These are phyloP conservation scores for Trichoderma guizhouense DNA, from an alignment of 2,329 filamentous ascomycete species.

Conservation along the genomic window DNA sequence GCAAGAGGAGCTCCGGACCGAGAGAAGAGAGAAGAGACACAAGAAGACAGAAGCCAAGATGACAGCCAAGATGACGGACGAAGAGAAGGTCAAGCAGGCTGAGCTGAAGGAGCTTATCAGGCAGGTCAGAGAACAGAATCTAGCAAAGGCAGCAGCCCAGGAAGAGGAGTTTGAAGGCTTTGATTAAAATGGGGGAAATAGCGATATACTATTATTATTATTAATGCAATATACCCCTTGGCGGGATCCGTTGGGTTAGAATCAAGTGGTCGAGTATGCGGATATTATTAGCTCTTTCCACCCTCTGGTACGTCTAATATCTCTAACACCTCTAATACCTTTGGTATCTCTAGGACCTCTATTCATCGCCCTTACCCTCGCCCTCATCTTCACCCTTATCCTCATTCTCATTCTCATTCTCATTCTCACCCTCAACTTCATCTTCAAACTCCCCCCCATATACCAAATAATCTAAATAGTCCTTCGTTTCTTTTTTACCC, in stretches of 20 bases:
- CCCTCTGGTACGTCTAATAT: too few species aligned
- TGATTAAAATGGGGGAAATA: conserved; percentile 34
- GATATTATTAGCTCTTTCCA: too few species aligned
- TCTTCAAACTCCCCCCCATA: background rate
- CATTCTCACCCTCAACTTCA: background rate
- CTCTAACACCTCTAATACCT: background rate
- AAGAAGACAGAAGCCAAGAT: conserved; percentile 62
- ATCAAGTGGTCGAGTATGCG: background rate
- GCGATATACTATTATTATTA: background rate
- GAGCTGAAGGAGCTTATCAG: conserved; percentile 64
- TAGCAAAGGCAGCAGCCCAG: conserved; percentile 37
- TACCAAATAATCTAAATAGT: background rate
- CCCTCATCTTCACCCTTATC: background rate
- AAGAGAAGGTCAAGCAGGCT: conserved; percentile 60
- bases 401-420: conserved; percentile 19
- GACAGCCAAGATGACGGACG: conserved; percentile 64
- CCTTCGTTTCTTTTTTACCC: background rate
- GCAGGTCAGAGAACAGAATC: conserved; percentile 59
- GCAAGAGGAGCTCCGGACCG: conserved; percentile 59
- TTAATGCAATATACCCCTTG: background rate
- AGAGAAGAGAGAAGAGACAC: conserved; percentile 61
- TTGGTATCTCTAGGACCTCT: background rate
- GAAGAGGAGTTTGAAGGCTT: conserved; percentile 60
- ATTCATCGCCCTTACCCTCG: background rate
- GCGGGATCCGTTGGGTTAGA: background rate